Evolutionary conservation across 345 rosid genomes (phyloP).

Genomic region (Laguncularia racemosa): DNA sequence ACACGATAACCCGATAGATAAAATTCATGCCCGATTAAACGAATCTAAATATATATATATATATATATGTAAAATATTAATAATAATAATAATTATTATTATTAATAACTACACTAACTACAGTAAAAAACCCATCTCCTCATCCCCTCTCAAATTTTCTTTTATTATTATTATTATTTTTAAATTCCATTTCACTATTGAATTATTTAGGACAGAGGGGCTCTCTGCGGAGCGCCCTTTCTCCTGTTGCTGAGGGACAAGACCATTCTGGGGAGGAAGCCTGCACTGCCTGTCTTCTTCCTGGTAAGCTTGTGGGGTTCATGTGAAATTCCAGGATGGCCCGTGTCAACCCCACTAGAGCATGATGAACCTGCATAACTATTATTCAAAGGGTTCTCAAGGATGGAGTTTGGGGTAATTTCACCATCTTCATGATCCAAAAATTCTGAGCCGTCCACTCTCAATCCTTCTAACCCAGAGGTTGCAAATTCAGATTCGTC

Average conservation of each 20-base stretch:
- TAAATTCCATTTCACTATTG: not conserved
- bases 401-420: conserved; percentile 29
- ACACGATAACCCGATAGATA: not conserved
- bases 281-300: conserved; percentile 39
- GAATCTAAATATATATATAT: too few relatives aligned
- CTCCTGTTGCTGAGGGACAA: conserved; percentile 62
- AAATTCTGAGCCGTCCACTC: conserved; percentile 50
- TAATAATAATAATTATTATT: too few relatives aligned
- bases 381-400: conserved; percentile 36
- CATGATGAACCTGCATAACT: conserved; percentile 11
- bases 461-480: conserved; percentile 57
- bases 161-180: not conserved
- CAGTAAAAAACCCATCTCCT: not conserved
- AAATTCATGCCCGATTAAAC: not conserved
- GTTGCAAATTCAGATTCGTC: conserved; percentile 57
- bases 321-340: not conserved
- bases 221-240: conserved; percentile 85
- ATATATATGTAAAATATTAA: too few relatives aligned
- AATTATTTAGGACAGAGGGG: conserved; percentile 56
- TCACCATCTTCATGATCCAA: conserved; percentile 33
- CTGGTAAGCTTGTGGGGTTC: conserved; percentile 9
- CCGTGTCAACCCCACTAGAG: conserved; percentile 1
- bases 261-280: conserved; percentile 56
- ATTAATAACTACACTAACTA: too few relatives aligned
- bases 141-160: not conserved